Conservation (phyloP, 2,329 filamentous ascomycete species). For the Verticillium alfalfae region DNA sequence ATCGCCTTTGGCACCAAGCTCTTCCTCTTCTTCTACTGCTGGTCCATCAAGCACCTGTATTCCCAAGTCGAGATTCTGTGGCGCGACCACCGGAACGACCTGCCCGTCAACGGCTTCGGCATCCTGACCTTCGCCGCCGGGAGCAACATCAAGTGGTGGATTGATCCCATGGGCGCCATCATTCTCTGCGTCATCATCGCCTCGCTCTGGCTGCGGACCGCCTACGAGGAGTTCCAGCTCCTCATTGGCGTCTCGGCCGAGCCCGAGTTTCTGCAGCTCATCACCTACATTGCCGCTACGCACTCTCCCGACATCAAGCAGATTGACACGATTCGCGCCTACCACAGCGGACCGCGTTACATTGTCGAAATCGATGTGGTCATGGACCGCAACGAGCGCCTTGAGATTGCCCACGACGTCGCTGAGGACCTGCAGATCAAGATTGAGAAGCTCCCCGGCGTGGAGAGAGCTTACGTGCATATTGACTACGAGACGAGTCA, state of each 20-base stretch:
- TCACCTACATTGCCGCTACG: conserved; percentile 87
- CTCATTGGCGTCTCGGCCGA: conserved; percentile 86
- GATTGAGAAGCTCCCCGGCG: conserved; percentile 82
- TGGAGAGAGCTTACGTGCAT: conserved; percentile 93
- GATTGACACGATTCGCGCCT: conserved; percentile 93
- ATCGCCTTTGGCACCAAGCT: conserved; percentile 85
- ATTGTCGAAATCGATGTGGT: conserved; percentile 96
- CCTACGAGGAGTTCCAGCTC: conserved; percentile 83
- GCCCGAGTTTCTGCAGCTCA: conserved; percentile 81
- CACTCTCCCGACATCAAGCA: conserved; percentile 76
- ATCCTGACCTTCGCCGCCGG: conserved; percentile 89
- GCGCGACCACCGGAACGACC: conserved; percentile 95
- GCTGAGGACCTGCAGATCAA: conserved; percentile 93
- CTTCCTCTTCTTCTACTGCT: conserved; percentile 83
- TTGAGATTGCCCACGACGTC: conserved; percentile 82
- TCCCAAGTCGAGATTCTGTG: conserved; percentile 87
- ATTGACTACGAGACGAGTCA: conserved; percentile 97
- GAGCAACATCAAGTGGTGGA: conserved; percentile 85
- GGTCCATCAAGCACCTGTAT: conserved; percentile 83
- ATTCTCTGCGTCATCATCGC: conserved; percentile 75
- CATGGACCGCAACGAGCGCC: conserved; percentile 70
- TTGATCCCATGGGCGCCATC: conserved; percentile 89
- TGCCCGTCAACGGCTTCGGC: conserved; percentile 94
- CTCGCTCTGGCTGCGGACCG: conserved; percentile 75
- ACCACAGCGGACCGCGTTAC: conserved; percentile 81